phyloP scores from a whole-genome alignment of 441 rosid species.

The Metrosideros polymorpha region DNA sequence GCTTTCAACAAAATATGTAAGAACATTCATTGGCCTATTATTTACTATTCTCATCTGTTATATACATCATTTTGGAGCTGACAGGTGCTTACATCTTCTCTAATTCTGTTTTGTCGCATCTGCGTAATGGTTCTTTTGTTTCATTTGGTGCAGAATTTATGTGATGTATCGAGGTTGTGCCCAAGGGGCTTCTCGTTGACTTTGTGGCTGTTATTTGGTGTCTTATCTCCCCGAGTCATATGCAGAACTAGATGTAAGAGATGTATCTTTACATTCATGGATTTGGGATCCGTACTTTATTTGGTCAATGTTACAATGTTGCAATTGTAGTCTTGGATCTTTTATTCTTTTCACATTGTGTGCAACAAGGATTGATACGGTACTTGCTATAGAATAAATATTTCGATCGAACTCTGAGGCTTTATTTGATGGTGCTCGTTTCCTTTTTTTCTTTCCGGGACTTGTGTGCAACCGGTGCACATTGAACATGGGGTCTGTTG shows the following conservation, averaged over 20 bases:
- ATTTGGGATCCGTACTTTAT: background rate
- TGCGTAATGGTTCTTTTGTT: background rate
- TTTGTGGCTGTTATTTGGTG: background rate
- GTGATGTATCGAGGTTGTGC: background rate
- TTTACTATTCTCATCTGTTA: background rate
- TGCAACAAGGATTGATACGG: background rate
- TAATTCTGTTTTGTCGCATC: background rate
- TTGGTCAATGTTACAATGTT: background rate
- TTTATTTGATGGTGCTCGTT: background rate
- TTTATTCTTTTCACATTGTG: background rate
- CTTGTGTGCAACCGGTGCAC: background rate
- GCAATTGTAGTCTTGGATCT: background rate
- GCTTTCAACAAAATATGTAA: conserved; percentile 11
- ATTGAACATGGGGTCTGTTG: background rate
- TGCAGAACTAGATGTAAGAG: background rate
- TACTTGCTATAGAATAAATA: background rate
- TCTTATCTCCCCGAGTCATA: background rate
- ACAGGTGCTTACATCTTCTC: background rate
- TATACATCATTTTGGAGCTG: background rate
- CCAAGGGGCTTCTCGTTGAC: background rate
- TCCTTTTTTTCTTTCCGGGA: background rate
- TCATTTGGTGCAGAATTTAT: background rate
- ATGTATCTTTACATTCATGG: background rate
- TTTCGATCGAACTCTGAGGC: background rate
- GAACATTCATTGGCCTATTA: background rate